Percentiles rank a stretch among this genome's conserved stretches.
These are phyloP conservation scores for Blepharisma stoltei DNA, from an alignment of 73 alveolate genomes.

Conservation along the genomic window DNA sequence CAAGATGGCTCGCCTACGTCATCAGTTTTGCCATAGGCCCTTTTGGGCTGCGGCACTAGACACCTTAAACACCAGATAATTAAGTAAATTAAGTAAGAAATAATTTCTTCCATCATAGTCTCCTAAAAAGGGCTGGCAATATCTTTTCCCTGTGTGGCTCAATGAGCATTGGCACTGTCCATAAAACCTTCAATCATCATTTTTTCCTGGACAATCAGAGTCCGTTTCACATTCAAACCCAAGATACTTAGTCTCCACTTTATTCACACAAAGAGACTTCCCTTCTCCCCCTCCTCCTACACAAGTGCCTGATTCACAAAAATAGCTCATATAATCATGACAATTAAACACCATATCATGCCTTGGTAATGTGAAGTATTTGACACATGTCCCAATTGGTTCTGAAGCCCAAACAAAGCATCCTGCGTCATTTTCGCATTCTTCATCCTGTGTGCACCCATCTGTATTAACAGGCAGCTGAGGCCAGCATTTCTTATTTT, in stretches of 20 bases:
- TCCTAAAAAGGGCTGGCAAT: constrained; percentile 14
- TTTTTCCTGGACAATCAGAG: constrained; percentile 15
- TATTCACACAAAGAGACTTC: not conserved
- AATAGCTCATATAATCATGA: not conserved
- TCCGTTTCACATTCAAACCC: not conserved
- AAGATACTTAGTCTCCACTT: not conserved
- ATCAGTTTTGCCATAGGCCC: no score
- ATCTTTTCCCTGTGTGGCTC: not conserved
- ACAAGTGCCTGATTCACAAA: constrained; percentile 20
- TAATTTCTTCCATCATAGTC: not conserved
- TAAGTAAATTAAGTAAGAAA: no score
- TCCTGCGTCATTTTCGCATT: constrained; percentile 6
- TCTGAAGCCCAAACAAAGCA: not conserved
- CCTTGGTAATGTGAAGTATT: not conserved
- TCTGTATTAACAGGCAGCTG: not conserved
- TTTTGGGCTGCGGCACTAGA: no score
- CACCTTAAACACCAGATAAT: no score
- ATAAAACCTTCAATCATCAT: constrained; percentile 18
- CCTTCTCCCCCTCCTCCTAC: constrained; percentile 23
- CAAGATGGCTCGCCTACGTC: no score
- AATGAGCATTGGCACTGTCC: not conserved
- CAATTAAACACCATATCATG: constrained; percentile 9
- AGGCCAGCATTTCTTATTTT: not conserved
- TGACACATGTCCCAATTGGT: not conserved
- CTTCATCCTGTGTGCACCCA: not conserved